Base-by-base conservation (phyloP, 169 alveolate species). In the Eimeria zaria region DNA sequence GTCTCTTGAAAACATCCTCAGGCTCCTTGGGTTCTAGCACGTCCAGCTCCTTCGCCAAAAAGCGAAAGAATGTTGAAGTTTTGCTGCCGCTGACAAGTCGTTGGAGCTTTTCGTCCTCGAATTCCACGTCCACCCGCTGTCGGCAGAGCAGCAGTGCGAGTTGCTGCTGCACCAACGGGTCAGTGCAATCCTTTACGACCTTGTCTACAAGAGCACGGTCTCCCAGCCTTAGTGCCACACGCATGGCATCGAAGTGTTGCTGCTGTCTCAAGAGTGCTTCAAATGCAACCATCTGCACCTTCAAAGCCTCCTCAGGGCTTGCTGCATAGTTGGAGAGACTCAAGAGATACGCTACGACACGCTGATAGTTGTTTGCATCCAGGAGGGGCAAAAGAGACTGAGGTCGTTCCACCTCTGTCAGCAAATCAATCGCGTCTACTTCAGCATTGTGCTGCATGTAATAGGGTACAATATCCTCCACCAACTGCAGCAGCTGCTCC, bases 401-500 rank as follows among this genome's bases (percentile, higher is more conserved):
- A 36, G 98, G 91, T 78, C 97, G 97, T 69, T 98, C 99, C 7
- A 98, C 98, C 89, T 98, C 99, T 18, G 98, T 96, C 39, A 98
- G 96, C 95, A 98, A 76, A 81, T 98, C 99, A 48, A 98, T 97
- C 30, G 98, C 99, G 89, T 97, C 99, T 76, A 97, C 96, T 93
- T 98, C 99, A 60, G 98, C 97, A 95, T 97, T 98, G 96, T 98
- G 98, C 85, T 97, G 97, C 90, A 98, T 97, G 85, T 98, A 98
- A 96, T 97, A 98, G 30, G 99, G 99, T 36, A 98, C 98, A 67
- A 98, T 97, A 46, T 95, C 94, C 74, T 96, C 97, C 64, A 98
- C 99, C 30, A 98, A 78, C 67, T 97, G 67, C 64, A 84, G 85
- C 69, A 95, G 88, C 80, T 74, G 85, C 71, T 74, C 80, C 60